Evolutionary conservation across 108 stramenopile genomes (phyloP).

Genomic region (Conticribra guillardii): DNA sequence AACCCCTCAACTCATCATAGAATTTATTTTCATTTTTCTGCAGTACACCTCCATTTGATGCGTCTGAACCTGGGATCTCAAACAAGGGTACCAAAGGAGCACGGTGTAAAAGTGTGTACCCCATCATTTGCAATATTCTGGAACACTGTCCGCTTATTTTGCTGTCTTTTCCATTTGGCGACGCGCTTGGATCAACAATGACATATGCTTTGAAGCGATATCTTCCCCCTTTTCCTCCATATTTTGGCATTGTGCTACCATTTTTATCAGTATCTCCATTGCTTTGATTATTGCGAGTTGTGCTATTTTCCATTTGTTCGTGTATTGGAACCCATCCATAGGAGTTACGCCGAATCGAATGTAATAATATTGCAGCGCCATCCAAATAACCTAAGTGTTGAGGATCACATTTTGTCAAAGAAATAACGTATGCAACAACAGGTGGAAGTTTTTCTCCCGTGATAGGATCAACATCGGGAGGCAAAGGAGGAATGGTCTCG

Average conservation of each 20-base stretch:
- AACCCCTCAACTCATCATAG: slow-evolving; percentile 22
- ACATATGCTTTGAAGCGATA: slow-evolving; percentile 44
- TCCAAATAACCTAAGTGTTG: slow-evolving; percentile 22
- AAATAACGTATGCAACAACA: slow-evolving; percentile 36
- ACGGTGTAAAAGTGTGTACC: slow-evolving; percentile 45
- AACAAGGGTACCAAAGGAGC: slow-evolving; percentile 43
- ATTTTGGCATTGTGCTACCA: slow-evolving; percentile 14
- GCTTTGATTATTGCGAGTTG: neutral
- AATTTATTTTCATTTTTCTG: slow-evolving; percentile 3
- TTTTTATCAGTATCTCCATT: neutral
- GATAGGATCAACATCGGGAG: slow-evolving; percentile 11
- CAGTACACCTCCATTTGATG: too few relatives aligned
- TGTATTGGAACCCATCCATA: slow-evolving; percentile 39
- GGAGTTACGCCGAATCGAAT: slow-evolving; percentile 47
- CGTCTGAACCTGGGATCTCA: slow-evolving; percentile 8
- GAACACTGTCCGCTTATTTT: slow-evolving; percentile 27
- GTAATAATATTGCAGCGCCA: slow-evolving; percentile 49
- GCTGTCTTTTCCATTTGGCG: slow-evolving; percentile 4
- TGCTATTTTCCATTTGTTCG: neutral
- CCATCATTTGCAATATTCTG: slow-evolving; percentile 31
- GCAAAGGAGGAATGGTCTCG: slow-evolving; percentile 30
- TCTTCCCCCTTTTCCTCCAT: slow-evolving; percentile 42
- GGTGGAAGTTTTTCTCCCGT: slow-evolving; percentile 27
- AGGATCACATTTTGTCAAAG: slow-evolving; percentile 31
- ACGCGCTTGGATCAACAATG: slow-evolving; percentile 38